These are phyloP conservation scores for Euphorbia celastroides DNA, from an alignment of 441 rosid genomes.

Conservation along the genomic window DNA sequence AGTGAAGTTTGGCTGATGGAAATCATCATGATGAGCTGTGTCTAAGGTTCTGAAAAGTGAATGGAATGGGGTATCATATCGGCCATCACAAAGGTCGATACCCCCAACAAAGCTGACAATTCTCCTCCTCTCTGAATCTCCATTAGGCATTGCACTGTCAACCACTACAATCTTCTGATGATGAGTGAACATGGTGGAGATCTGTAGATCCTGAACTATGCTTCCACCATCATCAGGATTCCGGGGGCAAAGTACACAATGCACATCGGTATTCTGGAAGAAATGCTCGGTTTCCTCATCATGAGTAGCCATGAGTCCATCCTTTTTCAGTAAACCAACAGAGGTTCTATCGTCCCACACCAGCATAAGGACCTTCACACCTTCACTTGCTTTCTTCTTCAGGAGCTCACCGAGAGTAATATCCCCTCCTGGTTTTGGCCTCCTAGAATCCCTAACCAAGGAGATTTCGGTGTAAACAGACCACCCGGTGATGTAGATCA, in stretches of 20 bases:
- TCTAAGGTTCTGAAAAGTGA: slow-evolving; percentile 94
- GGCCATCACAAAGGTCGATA: slow-evolving; percentile 94
- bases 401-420: slow-evolving; percentile 74
- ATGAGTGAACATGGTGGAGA: slow-evolving; percentile 94
- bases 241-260: slow-evolving; percentile 88
- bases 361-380: slow-evolving; percentile 86
- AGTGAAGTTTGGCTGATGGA: slow-evolving; percentile 91
- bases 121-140: slow-evolving; percentile 60
- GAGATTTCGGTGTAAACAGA: slow-evolving; percentile 86
- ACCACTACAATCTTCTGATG: slow-evolving; percentile 97
- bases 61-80: slow-evolving; percentile 90
- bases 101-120: slow-evolving; percentile 94
- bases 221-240: slow-evolving; percentile 98
- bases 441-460: slow-evolving; percentile 80
- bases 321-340: slow-evolving; percentile 73
- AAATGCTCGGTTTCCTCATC: slow-evolving; percentile 79
- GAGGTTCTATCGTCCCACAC: slow-evolving; percentile 99
- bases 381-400: slow-evolving; percentile 89
- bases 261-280: slow-evolving; percentile 63
- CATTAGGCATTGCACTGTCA: slow-evolving; percentile 70
- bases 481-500: slow-evolving; percentile 97
- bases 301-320: slow-evolving; percentile 96
- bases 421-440: slow-evolving; percentile 99
- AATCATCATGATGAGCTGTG: slow-evolving; percentile 94
- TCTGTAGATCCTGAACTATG: slow-evolving; percentile 67